phyloP scores from a whole-genome alignment of 495 filamentous ascomycete species.

The Physcia stellaris region DNA sequence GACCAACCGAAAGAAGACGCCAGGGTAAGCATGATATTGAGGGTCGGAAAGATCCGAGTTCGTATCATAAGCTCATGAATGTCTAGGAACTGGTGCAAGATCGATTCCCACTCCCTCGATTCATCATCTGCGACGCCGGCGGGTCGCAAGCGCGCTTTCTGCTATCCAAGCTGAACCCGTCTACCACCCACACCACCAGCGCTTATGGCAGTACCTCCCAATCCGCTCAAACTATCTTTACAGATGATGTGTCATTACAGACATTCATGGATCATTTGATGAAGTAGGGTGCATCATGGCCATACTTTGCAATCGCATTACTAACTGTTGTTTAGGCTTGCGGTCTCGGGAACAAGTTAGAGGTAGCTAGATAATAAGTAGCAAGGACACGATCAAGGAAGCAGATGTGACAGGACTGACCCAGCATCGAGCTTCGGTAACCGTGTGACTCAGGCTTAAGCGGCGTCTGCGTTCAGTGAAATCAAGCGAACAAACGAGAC shows the following conservation, averaged over 20 bases:
- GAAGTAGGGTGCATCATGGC: conserved; percentile 60
- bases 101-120: conserved; percentile 92
- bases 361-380: conserved; percentile 10
- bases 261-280: conserved; percentile 99
- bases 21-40: conserved; percentile 45
- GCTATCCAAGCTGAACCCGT: conserved; percentile 94
- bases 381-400: not conserved
- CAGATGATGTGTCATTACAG: conserved; percentile 94
- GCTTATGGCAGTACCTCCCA: conserved; percentile 82
- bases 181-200: conserved; percentile 90
- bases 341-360: conserved; percentile 50
- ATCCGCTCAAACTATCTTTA: conserved; percentile 96
- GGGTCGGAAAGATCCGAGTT: not conserved
- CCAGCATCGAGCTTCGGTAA: too few species aligned
- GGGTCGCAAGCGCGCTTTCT: conserved; percentile 97
- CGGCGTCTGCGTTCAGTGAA: too few species aligned
- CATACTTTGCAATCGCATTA: not conserved
- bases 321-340: conserved; percentile 37
- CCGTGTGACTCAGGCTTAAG: too few species aligned
- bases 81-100: conserved; percentile 89
- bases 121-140: conserved; percentile 97
- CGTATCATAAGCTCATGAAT: too few species aligned
- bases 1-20: conserved; percentile 98
- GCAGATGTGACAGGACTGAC: too few species aligned
- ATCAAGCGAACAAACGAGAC: too few species aligned